Evolutionary conservation across 768 basidiomycete species (phyloP), one percentile per base, ranked within the genome.

Genomic region (Amanita inopinata): DNA sequence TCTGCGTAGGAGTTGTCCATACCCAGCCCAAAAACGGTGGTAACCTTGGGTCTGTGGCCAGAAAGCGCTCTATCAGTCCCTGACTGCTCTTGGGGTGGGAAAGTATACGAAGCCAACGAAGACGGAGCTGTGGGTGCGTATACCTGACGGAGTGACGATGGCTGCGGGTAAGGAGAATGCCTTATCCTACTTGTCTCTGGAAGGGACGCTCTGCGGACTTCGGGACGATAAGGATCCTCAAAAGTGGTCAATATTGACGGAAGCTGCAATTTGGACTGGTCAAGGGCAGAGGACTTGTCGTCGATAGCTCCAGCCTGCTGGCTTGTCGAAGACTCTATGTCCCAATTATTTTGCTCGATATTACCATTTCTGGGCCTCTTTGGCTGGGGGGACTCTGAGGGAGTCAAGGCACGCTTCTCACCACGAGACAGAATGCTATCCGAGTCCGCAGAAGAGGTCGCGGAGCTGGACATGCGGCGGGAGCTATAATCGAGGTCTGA

Each of bases 381-480:
- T 1, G 71, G 67, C 49, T 68, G 68, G 3, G 70, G 78, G 2
- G 74, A 74, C 55, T 73, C 70, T 23, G 63, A 59, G 37, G 81
- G 76, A 0, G 79, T 76, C 22, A 69, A 57, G 3, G 67, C 60
- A 45, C 74, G 78, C 56, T 80, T 84, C 52, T 83, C 80, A 6
- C 63, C 66, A 38, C 73, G 66, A 33, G 79, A 79, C 48, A 73
- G 66, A 46, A 70, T 62, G 63, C 69, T 72, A 61, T 86, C 83
- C 3, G 76, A 73, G 63, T 83, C 82, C 28, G 78, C 70, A 11
- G 71, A 69, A 11, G 83, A 84, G 46, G 76, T 70, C 38, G 77
- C 79, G 49, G 80, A 83, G 58, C 73, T 71, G 61, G 85, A 86
- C 85, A 88, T 86, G 56, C 83, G 80, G 55, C 83, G 72, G 27